Base-by-base conservation (phyloP, 2,329 filamentous ascomycete species). In the Venturia oleaginea region DNA sequence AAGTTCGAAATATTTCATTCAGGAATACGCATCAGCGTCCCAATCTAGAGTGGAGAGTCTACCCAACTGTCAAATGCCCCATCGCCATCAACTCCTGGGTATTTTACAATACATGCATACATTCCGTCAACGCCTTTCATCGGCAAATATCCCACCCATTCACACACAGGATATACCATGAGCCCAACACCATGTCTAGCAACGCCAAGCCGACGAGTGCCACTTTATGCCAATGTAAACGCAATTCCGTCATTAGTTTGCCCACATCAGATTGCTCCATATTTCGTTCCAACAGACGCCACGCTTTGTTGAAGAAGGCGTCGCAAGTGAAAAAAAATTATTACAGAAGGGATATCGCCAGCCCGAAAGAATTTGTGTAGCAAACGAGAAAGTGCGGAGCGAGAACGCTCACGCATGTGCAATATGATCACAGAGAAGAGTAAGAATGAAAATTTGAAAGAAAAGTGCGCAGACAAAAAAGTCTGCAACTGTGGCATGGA, bases 31-130 rank as follows among this genome's bases (percentile, higher is more conserved):
- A 57, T 57, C 51, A 57, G 51, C 51, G 51, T 10, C 30, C 51
- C 51, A 57, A n/a, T 57, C 51, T 57, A 57, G 51, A 57, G 51
- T n/a, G 51, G 51, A 57, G 51, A 34, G 51, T 57, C 51, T 57
- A 57, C 30, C 51, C 51, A 57, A 57, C 19, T 1, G 34, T 57
- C 51, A 34, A 57, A 57, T 4, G 24, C 30, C 51, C 51, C 51
- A 32, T 57, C 51, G 30, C 51, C 51, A 22, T 15, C 27, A 57
- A 57, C 0, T 10, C 51, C 17, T 57, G 51, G 51, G 51, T 57
- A 57, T 57, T 57, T 51, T 57, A 57, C 51, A 57, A 34, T 57
- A 57, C 51, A 34, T 55, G 24, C 27, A 54, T 19, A 3, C 24
- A 32, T 30, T 4, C 48, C 8, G 6, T 8, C 27, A 57, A 57